Conservation (phyloP, 2,329 filamentous ascomycete genomes). For the Fusarium sp. region DNA sequence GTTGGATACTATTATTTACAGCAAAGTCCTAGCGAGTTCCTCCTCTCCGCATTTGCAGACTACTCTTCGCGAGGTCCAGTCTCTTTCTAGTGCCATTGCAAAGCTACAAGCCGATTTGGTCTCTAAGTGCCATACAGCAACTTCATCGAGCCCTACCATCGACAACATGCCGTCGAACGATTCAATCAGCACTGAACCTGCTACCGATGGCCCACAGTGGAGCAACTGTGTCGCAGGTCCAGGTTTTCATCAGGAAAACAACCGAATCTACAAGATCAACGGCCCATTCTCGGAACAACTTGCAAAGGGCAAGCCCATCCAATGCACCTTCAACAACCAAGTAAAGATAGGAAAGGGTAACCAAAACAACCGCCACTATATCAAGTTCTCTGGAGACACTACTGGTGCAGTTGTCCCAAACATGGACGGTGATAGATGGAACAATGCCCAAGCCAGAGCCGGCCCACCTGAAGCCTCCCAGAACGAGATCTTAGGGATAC, state of each 20-base stretch:
- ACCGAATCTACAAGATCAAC: neutral
- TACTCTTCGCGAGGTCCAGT: neutral
- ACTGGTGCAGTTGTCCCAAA: fast-evolving
- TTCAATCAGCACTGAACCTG: neutral
- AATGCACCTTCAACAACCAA: neutral
- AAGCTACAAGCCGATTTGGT: neutral
- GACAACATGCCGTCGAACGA: neutral
- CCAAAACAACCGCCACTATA: neutral
- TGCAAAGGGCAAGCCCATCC: neutral
- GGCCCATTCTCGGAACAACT: neutral
- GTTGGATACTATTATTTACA: too few species aligned
- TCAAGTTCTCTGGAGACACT: fast-evolving
- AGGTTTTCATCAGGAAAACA: neutral
- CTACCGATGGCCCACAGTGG: neutral
- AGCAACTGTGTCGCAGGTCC: neutral
- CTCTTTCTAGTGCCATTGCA: neutral
- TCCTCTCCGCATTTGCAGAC: neutral
- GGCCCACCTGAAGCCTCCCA: neutral
- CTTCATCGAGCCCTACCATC: neutral
- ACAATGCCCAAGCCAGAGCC: fast-evolving
- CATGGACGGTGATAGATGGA: neutral
- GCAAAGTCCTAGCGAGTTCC: neutral
- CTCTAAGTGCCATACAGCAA: neutral
- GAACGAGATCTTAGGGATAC: neutral
- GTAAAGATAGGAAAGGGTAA: neutral